Base-by-base conservation (phyloP, 2,329 filamentous ascomycete species). In the Tolypocladium tundrense region DNA sequence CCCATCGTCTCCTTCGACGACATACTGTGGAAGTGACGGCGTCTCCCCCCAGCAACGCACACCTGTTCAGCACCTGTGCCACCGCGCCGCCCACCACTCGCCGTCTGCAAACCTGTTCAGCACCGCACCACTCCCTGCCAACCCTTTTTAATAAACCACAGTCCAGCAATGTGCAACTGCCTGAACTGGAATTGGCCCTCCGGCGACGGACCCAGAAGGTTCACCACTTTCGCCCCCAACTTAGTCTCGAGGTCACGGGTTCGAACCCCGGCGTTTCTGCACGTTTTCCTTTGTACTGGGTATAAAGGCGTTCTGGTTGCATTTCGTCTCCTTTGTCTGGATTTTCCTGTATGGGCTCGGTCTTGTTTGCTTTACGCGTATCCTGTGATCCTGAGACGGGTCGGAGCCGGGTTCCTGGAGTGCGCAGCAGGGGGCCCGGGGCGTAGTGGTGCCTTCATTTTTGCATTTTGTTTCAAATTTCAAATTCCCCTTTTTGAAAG, bases 1-100 rank as follows among this genome's bases (percentile, higher is more conserved):
- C 66, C 69, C 7, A 60, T 73, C 55, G 69, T 76, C 16, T 70
- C 73, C 1, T 75, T 74, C 59, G 72, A 75, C 45, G 69, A 75
- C 51, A 69, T 75, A 27, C 58, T 66, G 53, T 73, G 70, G 70
- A 72, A 67, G 58, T 58, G 35, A 54, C 9, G 10, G 40, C 24
- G 48, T 42, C n/a, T 54, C 54, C 11, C 27, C 10, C 16, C 7
- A 4, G 16, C 27, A 6, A n/a, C 16, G 3, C 27, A 33, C 16
- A 6, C 3, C 48, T 51, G 48, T 51, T 33, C 31, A 33, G 48
- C 31, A 35, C 9, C 48, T 2, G 8, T 27, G 4, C 24, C 43
- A 10, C 24, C 24, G 43, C 43, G 8, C 21, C 42, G 14, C 21
- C 43, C 24, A 31, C 43, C 13, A 31, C 43, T 14, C 13, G 21